Base-by-base conservation (phyloP, 2,329 filamentous ascomycete species). In the Leptographium wingfieldii region DNA sequence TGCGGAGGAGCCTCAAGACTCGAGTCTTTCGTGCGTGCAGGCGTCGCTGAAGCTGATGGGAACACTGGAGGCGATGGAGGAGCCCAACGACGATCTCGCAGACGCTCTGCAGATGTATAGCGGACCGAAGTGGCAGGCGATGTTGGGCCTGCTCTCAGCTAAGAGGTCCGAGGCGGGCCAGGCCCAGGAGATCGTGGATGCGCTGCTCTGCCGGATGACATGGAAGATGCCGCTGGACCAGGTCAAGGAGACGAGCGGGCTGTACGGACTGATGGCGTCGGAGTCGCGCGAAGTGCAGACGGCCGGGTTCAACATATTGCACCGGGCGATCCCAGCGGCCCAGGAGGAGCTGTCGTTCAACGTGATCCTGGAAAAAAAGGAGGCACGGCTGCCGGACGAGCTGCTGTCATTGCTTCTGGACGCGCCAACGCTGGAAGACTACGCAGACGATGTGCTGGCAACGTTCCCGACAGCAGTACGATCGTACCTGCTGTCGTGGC, bases 321-420 rank as follows among this genome's bases (percentile, higher is more conserved):
- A 95, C 68, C 82, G 81, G 56, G 84, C 87, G n/a, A 84, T 97
- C 9, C 90, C 91, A 0, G 79, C 79, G 3, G 76, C 80, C 0
- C 92, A 96, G 69, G 87, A 95, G 68, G 82, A 95, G 60, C 77
- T 92, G 1, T 94, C 92, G 0, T 78, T 97, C 38, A 87, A 96
- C 63, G 80, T 80, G 2, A 69, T 85, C n/a, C 71, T 92, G 1
- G 86, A 90, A 40, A 88, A 90, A 70, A 35, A 14, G 68, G 82
- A 81, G 54, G 89, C 87, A 7, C 82, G 80, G 57, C 77, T 99
- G 1, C 91, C 94, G 0, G 86, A 92, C 62, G 91, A 96, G 71
- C 77, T 97, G 0, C 72, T 96, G 0, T 95, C 90, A 0, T 77
- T 97, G 1, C 78, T 97, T 16, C 79, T 95, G 0, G 88, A 95